phyloP scores from a whole-genome alignment of 1,139 yeast species.

The Pichia sp. region DNA sequence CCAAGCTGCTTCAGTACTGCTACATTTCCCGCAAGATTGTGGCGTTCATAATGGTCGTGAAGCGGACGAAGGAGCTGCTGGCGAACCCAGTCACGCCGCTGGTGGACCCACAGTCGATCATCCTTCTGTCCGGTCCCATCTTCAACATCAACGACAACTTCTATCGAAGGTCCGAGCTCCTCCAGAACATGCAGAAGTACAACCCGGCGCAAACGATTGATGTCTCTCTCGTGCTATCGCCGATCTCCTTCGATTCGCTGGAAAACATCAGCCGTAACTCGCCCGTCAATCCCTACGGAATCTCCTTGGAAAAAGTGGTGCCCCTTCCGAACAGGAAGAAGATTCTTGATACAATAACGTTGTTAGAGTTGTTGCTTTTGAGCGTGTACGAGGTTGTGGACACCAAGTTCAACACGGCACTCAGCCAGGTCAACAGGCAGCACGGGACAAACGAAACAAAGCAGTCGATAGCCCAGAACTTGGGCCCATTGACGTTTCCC shows the following conservation, averaged over 20 bases:
- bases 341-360: conserved; percentile 37
- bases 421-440: conserved; percentile 5
- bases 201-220: conserved; percentile 37
- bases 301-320: conserved; percentile 5
- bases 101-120: conserved; percentile 32
- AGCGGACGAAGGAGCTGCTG: conserved; percentile 23
- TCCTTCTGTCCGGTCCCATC: conserved; percentile 40
- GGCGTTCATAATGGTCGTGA: conserved; percentile 21
- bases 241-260: conserved; percentile 33
- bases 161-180: conserved; percentile 39
- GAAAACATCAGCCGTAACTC: conserved; percentile 25
- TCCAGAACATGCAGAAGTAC: conserved; percentile 41
- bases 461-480: neutral
- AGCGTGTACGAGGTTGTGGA: conserved; percentile 36
- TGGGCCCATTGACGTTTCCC: conserved; percentile 3
- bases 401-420: conserved; percentile 5
- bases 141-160: conserved; percentile 50
- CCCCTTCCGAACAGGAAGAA: conserved; percentile 26
- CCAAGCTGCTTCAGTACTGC: conserved; percentile 32
- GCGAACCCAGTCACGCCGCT: conserved; percentile 16
- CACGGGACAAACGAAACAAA: conserved; percentile 6
- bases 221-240: conserved; percentile 27
- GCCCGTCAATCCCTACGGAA: conserved; percentile 13
- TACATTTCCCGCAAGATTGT: conserved; percentile 32
- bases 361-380: conserved; percentile 36